These are phyloP conservation scores for Apostasia ramifera DNA, from an alignment of 106 monocot genomes.

Conservation along the genomic window DNA sequence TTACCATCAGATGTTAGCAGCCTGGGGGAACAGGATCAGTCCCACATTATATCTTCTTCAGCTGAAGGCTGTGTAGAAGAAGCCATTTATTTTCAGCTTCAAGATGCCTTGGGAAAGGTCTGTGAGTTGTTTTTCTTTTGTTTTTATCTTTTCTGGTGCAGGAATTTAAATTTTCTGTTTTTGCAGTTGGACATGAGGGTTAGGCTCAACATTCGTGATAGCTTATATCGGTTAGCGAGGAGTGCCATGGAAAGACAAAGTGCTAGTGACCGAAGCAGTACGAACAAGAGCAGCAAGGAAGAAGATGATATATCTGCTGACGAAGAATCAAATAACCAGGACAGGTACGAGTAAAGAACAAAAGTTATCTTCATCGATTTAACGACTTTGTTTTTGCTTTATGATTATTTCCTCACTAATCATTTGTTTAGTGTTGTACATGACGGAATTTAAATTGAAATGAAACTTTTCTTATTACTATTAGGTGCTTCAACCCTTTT, in stretches of 20 bases:
- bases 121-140: background rate
- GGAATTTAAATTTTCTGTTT: background rate
- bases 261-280: constrained; percentile 36
- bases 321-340: constrained; percentile 14
- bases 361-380: too few species aligned
- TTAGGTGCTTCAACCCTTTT: too few species aligned
- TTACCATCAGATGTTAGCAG: constrained; percentile 32
- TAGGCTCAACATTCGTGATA: constrained; percentile 58
- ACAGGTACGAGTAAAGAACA: constrained; percentile 30
- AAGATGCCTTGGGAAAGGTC: constrained; percentile 73
- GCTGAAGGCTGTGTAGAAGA: constrained; percentile 50
- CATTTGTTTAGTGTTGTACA: too few species aligned
- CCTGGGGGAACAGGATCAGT: constrained; percentile 34
- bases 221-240: constrained; percentile 59
- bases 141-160: background rate
- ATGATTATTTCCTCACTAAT: too few species aligned
- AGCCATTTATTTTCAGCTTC: constrained; percentile 60
- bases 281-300: constrained; percentile 33
- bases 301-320: constrained; percentile 32
- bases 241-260: constrained; percentile 60
- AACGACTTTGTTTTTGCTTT: too few species aligned
- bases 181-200: constrained; percentile 64
- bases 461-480: too few species aligned
- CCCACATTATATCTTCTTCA: constrained; percentile 21
- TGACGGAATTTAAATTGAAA: too few species aligned